Conservation (phyloP, 106 monocot species). For the Allium sativum region DNA sequence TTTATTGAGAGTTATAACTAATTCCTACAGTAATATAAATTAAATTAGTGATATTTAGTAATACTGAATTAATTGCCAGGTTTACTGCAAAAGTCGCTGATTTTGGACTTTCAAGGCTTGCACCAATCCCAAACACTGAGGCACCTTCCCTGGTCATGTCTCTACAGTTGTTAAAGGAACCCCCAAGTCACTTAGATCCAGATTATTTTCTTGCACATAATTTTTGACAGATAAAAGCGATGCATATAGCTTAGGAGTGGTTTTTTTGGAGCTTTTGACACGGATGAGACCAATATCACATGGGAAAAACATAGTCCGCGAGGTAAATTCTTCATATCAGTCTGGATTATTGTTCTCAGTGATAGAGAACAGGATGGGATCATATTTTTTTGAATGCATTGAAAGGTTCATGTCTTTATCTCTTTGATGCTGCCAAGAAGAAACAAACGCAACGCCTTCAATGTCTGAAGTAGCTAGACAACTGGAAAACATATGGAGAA, state of each 20-base stretch:
- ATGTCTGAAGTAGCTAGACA: slow-evolving; percentile 85
- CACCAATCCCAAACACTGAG: slow-evolving; percentile 53
- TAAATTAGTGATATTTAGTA: no score
- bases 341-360: slow-evolving; percentile 54
- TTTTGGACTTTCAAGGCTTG: slow-evolving; percentile 96
- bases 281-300: slow-evolving; percentile 82
- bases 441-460: slow-evolving; percentile 73
- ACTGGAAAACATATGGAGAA: slow-evolving; percentile 55
- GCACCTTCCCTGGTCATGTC: slow-evolving; percentile 63
- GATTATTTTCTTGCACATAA: slow-evolving; percentile 96
- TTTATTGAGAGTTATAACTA: no score
- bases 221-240: slow-evolving; percentile 95
- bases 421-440: slow-evolving; percentile 73
- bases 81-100: slow-evolving; percentile 83
- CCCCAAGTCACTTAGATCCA: slow-evolving; percentile 96
- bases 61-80: no score
- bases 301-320: slow-evolving; percentile 94
- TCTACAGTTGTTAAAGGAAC: slow-evolving; percentile 96
- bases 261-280: slow-evolving; percentile 80
- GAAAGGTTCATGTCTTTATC: slow-evolving; percentile 65
- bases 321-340: slow-evolving; percentile 43
- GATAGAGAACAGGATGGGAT: slow-evolving; percentile 68
- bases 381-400: slow-evolving; percentile 62
- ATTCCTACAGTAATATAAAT: no score
- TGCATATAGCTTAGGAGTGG: slow-evolving; percentile 94